These are phyloP conservation scores for Atkinsonella texensis DNA, from an alignment of 2,329 filamentous ascomycete genomes.

Conservation along the genomic window DNA sequence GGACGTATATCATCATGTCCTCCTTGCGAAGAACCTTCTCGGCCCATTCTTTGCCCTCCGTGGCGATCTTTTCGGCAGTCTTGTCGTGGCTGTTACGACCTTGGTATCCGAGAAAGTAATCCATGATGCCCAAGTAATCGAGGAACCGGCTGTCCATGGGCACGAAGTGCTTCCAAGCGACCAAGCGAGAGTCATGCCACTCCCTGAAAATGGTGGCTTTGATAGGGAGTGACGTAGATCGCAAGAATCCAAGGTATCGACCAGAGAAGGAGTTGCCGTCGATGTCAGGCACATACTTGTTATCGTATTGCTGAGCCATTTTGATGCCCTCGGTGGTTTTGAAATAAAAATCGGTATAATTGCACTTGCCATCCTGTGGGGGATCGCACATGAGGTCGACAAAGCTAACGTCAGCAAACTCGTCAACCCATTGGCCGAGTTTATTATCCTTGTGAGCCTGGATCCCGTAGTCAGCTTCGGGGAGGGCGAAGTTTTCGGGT, in stretches of 20 bases:
- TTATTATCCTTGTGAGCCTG: slow-evolving; percentile 29
- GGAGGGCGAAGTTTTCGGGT: slow-evolving; percentile 42
- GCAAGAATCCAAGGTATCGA: slow-evolving; percentile 56
- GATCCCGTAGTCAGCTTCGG: slow-evolving; percentile 34
- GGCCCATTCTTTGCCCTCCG: slow-evolving; percentile 55
- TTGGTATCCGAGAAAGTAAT: slow-evolving; percentile 57
- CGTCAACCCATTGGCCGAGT: slow-evolving; percentile 37
- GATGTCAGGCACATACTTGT: slow-evolving; percentile 64
- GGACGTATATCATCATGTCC: slow-evolving; percentile 62
- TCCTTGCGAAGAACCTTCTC: slow-evolving; percentile 54
- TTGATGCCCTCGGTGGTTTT: slow-evolving; percentile 24
- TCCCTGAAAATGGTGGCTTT: slow-evolving; percentile 70
- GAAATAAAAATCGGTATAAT: slow-evolving; percentile 37
- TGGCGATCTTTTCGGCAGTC: slow-evolving; percentile 51
- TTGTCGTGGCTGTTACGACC: slow-evolving; percentile 38
- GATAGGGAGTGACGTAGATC: slow-evolving; percentile 57
- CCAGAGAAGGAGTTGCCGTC: slow-evolving; percentile 65
- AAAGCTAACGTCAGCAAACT: slow-evolving; percentile 39
- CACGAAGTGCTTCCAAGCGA: slow-evolving; percentile 71
- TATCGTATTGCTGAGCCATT: slow-evolving; percentile 41
- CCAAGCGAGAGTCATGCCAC: slow-evolving; percentile 65
- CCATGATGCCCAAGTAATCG: slow-evolving; percentile 61
- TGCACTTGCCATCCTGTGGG: slow-evolving; percentile 25
- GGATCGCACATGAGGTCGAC: slow-evolving; percentile 41
- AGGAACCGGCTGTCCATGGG: slow-evolving; percentile 65